A percentile compares a stretch with the other conserved stretches of the same genome.
Conservation (phyloP, 305 asterid genomes). For the Fraxinus xanthoxyloides region DNA sequence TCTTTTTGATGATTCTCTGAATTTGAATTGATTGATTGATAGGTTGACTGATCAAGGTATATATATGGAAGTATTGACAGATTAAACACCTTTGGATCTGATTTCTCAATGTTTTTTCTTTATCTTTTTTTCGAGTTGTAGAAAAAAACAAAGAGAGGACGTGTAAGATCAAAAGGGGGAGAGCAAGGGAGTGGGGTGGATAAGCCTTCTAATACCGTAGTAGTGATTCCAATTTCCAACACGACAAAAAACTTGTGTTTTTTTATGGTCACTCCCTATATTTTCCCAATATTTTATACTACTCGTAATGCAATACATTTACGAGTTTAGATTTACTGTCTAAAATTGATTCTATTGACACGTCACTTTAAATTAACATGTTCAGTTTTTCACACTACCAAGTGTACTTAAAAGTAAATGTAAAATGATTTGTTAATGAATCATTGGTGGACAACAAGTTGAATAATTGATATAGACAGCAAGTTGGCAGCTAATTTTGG, state of each 20-base stretch:
- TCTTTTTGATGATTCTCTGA: constrained; percentile 20
- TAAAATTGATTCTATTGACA: no score
- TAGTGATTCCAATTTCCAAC: constrained; percentile 18
- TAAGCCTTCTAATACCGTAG: constrained; percentile 31
- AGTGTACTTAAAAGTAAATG: no score
- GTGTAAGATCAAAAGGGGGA: constrained; percentile 4
- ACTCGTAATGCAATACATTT: background rate
- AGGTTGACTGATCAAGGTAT: constrained; percentile 60
- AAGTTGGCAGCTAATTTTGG: no score
- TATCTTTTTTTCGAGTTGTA: constrained; percentile 13
- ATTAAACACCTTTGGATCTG: constrained; percentile 55
- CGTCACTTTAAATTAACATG: no score
- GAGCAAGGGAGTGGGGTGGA: constrained; percentile 14
- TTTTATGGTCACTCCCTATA: constrained; percentile 9
- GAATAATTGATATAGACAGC: no score
- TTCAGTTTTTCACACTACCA: no score
- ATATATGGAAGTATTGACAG: background rate
- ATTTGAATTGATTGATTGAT: constrained; percentile 69
- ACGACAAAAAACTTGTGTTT: constrained; percentile 13
- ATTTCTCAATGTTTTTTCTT: constrained; percentile 28
- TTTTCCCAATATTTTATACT: background rate
- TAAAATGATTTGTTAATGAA: no score
- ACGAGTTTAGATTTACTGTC: no score
- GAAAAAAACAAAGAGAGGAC: constrained; percentile 27
- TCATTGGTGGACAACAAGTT: no score